Evolutionary conservation across 2,329 filamentous ascomycete genomes (phyloP), one percentile per base, ranked within the genome.

Genomic region (Ascochyta fabae): DNA sequence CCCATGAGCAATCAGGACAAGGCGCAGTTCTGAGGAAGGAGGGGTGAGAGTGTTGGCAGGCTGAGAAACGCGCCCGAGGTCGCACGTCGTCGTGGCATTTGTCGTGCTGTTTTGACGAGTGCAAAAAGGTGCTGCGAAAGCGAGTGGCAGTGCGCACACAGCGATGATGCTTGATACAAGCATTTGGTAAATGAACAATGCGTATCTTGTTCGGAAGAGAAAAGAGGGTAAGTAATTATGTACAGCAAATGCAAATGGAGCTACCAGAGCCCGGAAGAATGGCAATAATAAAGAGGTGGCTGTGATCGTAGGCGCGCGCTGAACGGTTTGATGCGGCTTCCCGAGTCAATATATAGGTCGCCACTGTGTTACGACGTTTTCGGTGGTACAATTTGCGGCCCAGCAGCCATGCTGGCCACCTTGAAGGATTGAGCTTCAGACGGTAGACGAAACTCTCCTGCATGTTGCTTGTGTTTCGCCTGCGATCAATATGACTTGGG

Each of bases 1-100:
- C 49, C 81, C 81, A 19, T 81, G 59, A 6, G 77, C 77, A 45
- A 83, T 66, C 58, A 79, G 75, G 53, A 79, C 73, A 44, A 83
- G 77, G 8, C 58, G 53, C 24, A 70, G 58, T 58, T 66, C 63
- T 4, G 65, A 46, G 7, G 64, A 49, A 6, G 70, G 70, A 7
- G 67, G 60, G 16, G 59, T 58, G 15, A 75, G 62, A 12, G 60
- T 61, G 47, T 58, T 73, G 29, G 62, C 16, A 7, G 73, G 73
- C 48, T 72, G 72, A 12, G 56, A 27, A 22, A 68, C 16, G 22
- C 31, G 49, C 15, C 57, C 48, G 27, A 73, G 62, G 47, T 72
- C 60, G 60, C 73, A 75, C 13, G 59, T 34, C 19, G 53, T 42
- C 2, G 47, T 56, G 10, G n/a, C 48, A 3, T 29, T 46, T 24